Evolutionary conservation across 495 filamentous ascomycete species (phyloP), one percentile per base, ranked within the genome.

Genomic region (Penicillium argentinense): DNA sequence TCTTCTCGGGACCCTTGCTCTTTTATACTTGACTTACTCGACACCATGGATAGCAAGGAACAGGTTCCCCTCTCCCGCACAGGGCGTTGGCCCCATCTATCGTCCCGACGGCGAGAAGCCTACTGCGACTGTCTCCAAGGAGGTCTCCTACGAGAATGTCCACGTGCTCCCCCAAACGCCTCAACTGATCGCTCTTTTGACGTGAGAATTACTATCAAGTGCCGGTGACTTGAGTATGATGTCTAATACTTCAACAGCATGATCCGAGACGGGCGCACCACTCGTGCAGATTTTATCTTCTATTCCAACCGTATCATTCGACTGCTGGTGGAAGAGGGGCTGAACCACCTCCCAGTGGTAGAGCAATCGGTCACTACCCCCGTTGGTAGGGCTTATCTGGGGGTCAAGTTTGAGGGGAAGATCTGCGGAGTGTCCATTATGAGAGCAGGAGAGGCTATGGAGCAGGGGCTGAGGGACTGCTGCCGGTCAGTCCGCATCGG

Each of bases 401-500:
- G 93, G 9, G 88, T 98, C 33, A 85, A 88, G 60, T 97, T 98
- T 59, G 86, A 98, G 63, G 93, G 93, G 28, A 96, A 97, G 69
- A 98, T 98, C 55, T 97, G 93, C 64, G 95, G 93, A 25, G 93
- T 98, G 32, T 95, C 88, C 9, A 97, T 98, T 56, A 97, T 98
- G 93, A 82, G 93, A 39, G 93, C 93, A 7, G 95, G 93, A 24
- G 93, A 98, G 67, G 88, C 92, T 25, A 97, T 98, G 93, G 93
- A 97, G 72, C 91, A 97, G 69, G 93, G 90, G 2, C 71, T 98
- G 52, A 78, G 95, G 14, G 92, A 98, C 68, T 98, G 95, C 70
- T 98, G 95, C 72, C 83, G 95, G 16, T 93, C 88, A 3, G 93
- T 98, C 24, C 78, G 95, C 43, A 97, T 98, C 59, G 95, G 93